Evolutionary conservation across 768 basidiomycete genomes (phyloP).

Genomic region (Tephrocybe sp.): DNA sequence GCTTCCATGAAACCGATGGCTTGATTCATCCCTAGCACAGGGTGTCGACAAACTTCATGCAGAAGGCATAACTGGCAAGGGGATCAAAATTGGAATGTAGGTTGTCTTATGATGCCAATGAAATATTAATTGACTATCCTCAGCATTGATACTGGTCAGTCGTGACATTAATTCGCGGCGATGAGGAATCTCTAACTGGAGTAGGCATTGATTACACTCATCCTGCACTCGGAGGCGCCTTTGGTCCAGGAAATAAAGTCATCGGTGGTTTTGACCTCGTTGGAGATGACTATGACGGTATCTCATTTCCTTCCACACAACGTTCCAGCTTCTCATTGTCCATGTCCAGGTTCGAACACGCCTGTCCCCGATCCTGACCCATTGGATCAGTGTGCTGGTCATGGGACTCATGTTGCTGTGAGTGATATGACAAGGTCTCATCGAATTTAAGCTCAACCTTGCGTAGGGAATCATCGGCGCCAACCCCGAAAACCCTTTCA

Average conservation of each 20-base stretch:
- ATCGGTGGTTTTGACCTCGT: conserved; percentile 58
- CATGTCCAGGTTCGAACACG: conserved; percentile 35
- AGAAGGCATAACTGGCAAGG: conserved; percentile 56
- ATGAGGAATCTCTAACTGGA: not conserved
- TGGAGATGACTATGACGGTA: conserved; percentile 51
- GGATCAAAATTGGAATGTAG: conserved; percentile 67
- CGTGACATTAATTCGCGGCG: not conserved
- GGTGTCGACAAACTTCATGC: conserved; percentile 67
- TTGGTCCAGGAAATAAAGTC: conserved; percentile 52
- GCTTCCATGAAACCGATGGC: not conserved
- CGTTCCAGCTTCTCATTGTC: not conserved
- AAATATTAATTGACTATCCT: not conserved
- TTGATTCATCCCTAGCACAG: conserved; percentile 28
- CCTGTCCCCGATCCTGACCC: conserved; percentile 53
- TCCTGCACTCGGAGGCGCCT: conserved; percentile 49
- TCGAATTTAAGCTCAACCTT: conserved; percentile 15
- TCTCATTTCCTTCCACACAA: not conserved
- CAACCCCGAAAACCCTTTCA: conserved; percentile 56
- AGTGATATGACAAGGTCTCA: conserved; percentile 7
- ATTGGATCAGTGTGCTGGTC: conserved; percentile 49
- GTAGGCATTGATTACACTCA: conserved; percentile 54
- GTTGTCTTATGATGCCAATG: conserved; percentile 14
- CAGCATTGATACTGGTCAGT: conserved; percentile 43
- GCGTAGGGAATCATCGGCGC: conserved; percentile 59
- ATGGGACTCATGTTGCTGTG: conserved; percentile 58